phyloP scores from a whole-genome alignment of 225 moss, liverwort and hornwort genomes.

The Bryum argenteum region DNA sequence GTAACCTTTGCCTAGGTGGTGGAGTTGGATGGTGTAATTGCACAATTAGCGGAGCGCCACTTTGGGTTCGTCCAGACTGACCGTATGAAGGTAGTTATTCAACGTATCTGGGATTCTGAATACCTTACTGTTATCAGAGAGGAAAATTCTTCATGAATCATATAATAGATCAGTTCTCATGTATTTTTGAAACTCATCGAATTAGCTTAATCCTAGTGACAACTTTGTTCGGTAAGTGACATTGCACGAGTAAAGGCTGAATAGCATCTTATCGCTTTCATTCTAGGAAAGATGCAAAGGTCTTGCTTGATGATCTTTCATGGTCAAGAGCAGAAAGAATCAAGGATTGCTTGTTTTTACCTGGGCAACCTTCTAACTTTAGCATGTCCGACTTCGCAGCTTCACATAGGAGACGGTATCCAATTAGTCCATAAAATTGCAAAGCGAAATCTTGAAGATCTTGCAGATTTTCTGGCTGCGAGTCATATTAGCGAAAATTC shows the following conservation, averaged over 20 bases:
- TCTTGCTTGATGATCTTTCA: background rate
- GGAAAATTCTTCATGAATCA: background rate
- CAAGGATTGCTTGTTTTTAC: slow-evolving; percentile 2
- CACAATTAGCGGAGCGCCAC: slow-evolving; percentile 81
- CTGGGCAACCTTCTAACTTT: background rate
- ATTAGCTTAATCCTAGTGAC: background rate
- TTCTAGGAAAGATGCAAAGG: slow-evolving; percentile 12
- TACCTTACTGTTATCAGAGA: background rate
- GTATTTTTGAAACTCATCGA: background rate
- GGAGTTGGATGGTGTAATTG: slow-evolving; percentile 88
- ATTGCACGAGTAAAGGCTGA: background rate
- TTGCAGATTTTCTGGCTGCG: slow-evolving; percentile 46
- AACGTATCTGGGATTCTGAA: slow-evolving; percentile 7
- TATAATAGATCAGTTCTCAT: background rate
- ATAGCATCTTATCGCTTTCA: slow-evolving; percentile 9
- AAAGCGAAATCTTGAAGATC: slow-evolving; percentile 36
- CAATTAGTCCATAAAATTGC: slow-evolving; percentile 74
- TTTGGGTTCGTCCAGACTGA: slow-evolving; percentile 86
- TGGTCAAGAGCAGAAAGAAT: background rate
- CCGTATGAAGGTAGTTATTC: slow-evolving; percentile 73
- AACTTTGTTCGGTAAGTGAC: background rate
- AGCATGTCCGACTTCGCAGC: slow-evolving; percentile 49
- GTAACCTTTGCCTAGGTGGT: slow-evolving; percentile 61
- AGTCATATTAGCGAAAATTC: slow-evolving; percentile 30
- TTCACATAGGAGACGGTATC: slow-evolving; percentile 80